Base-by-base conservation (phyloP, 2,329 filamentous ascomycete species). In the Alternaria brassicicola region DNA sequence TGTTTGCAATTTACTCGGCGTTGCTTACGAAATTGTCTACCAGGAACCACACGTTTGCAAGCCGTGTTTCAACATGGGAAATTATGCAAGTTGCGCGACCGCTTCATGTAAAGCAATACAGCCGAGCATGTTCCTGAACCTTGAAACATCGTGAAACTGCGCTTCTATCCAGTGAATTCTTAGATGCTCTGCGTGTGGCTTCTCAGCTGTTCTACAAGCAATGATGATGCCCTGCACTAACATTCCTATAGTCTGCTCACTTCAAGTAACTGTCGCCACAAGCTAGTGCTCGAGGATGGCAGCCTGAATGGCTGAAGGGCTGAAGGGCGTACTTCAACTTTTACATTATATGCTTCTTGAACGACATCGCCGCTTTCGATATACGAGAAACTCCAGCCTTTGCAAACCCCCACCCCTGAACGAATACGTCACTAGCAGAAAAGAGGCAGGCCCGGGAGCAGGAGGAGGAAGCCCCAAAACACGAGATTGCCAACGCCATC, bases 1-100 rank as follows among this genome's bases (percentile, higher is more conserved):
- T 43, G 57, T 58, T 61, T 61, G 51, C 58, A 53, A 58, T 61
- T 61, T 48, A 59, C 54, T 59, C 54, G 61, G 54, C 58, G 52
- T 53, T 58, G 19, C 19, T 15, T 15, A 25, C 21, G 9, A 4
- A 23, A 19, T 23, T 19, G 19, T 33, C 43, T 6, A 39, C 19
- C 13, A 47, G 17, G 19, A 21, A 33, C 0, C 19, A 39, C 9
- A 12, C 19, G 19, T n/a, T 35, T 35, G 19, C 30, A 23, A 12
- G 13, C 30, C 43, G 3, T 2, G 43, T 10, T 35, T 23, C 43
- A 33, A 25, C 4, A 7, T 8, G 30, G 4, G 28, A 4, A 35
- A 47, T 35, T n/a, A 10, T 31, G 28, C 43, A 17, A 19, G 4
- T 33, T 31, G 50, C 43, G 28, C 38, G 23, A 36, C 28, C 50